Base-by-base conservation (phyloP, 176 grass and related monocot genomes). In the Paspalum notatum region DNA sequence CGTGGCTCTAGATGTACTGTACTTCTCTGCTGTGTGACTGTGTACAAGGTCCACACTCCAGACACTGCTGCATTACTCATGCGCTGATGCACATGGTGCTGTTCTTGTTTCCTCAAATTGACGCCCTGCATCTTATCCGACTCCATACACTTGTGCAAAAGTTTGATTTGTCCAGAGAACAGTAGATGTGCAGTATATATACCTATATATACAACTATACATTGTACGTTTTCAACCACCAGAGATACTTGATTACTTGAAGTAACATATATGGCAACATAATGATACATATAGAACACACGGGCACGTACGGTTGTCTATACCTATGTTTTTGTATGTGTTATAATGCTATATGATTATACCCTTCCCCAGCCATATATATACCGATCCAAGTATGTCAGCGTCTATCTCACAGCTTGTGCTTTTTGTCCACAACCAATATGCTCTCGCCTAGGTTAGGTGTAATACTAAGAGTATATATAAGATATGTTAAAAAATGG, bases 41-140 rank as follows among this genome's bases (percentile, higher is more conserved):
- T 8, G 27, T 15, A 70, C 45, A 8, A 71, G 68, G 68, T 50
- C 46, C 66, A 69, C 65, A 68, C 44, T 48, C 67, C 41, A 45
- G 41, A 45, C 13, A 49, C 44, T 48, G 2, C 24, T 50, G 25
- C 68, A 2, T 14, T 37, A 51, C 8, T 4, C 3, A 72, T 32
- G 25, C 25, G 3, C 16, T 52, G 46, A 0, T 71, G 68, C 68
- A 72, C 69, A 72, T 73, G 48, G 15, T 1, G 66, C 47, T 52
- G 68, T 3, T 17, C 46, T 71, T 9, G 46, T 15, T 14, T 47
- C 66, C 25, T 45, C 42, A 24, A 14, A 25, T 0, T 9, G 44
- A 25, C 9, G 44, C 7, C 3, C 8, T 12, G 10, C 66, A 43
- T 21, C 39, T 67, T 67, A 67, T 67, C 64, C 64, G 16, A n/a